Evolutionary conservation across 768 basidiomycete species (phyloP).

Genomic region (Russula emetica): DNA sequence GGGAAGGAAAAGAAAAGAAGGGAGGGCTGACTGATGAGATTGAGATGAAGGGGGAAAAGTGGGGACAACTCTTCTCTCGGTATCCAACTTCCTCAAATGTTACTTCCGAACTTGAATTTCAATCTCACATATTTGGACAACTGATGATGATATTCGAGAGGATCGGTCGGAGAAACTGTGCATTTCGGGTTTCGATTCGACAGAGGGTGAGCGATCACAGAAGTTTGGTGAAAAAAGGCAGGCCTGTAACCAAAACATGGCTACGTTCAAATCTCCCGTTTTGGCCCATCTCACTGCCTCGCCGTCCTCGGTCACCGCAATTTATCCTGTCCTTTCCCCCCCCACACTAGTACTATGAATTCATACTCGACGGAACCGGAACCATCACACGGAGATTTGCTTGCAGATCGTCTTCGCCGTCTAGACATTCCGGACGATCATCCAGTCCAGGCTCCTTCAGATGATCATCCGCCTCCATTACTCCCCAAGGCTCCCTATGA

Average conservation of each 20-base stretch:
- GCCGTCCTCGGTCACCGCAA: neutral
- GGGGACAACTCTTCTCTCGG: neutral
- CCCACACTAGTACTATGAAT: neutral
- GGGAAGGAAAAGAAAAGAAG: neutral
- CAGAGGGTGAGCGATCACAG: slow-evolving; percentile 20
- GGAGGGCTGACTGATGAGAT: neutral
- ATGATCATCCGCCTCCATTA: neutral
- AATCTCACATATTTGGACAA: neutral
- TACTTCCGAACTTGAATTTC: slow-evolving; percentile 9
- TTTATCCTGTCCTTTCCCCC: neutral
- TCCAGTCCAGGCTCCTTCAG: neutral
- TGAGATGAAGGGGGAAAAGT: slow-evolving; percentile 8
- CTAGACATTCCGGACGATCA: slow-evolving; percentile 13
- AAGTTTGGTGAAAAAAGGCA: slow-evolving; percentile 11
- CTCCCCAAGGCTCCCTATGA: slow-evolving; percentile 42
- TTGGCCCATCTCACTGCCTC: neutral
- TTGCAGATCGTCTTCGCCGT: slow-evolving; percentile 19
- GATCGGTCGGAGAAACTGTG: slow-evolving; percentile 11
- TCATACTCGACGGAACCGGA: neutral
- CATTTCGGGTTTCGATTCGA: slow-evolving; percentile 15
- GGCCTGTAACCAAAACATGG: slow-evolving; percentile 12
- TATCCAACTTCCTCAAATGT: slow-evolving; percentile 18
- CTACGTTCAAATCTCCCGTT: slow-evolving; percentile 23
- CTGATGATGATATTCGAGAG: neutral
- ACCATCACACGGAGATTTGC: slow-evolving; percentile 20